Evolutionary conservation across 1,139 yeast genomes (phyloP), one percentile per base, ranked within the genome.

Genomic region (Taphrina pruni): DNA sequence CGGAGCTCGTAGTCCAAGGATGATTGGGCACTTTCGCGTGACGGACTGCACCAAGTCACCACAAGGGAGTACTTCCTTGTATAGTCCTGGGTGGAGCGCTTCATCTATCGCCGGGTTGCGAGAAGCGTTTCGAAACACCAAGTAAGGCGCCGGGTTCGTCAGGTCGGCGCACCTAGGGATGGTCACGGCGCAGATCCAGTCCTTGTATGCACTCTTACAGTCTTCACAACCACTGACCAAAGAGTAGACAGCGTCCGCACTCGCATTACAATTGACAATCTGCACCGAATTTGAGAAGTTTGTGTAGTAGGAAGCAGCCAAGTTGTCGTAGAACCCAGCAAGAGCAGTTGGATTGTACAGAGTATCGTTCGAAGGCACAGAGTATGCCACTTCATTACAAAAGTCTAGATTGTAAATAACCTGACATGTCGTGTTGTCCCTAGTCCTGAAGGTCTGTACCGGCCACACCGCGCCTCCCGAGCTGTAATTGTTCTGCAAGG

Each of bases 171-270:
- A 94, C 46, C 98, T 81, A 0, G 99, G 98, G n/a, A 94, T 89
- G 0, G 92, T 82, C 5, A 90, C 91, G 0, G 96, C 84, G 79
- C 99, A 94, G 21, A 94, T 82, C 99, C 99, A 94, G 75, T 88
- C 84, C 75, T 86, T 87, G 77, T 94, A 94, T 1, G 94, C 83
- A 2, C 78, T 74, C 0, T 85, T 84, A 77, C 99, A 94, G 75
- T 90, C 88, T 12, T 81, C 83, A 75, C 99, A 94, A 0, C 87
- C 81, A 43, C 92, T 76, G 17, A 96, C 91, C 7, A 70, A 61
- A 0, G 97, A 90, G 78, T 85, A 94, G 6, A 85, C 76, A 0
- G 90, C 84, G 71, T 87, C 93, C n/a, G 80, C 78, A 11, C 85
- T 84, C 0, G 90, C 86, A 75, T 93, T 87, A 78, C 99, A 94